Percentiles rank a stretch among this genome's conserved stretches.
These are phyloP conservation scores for Ogataea wickerhamii DNA, from an alignment of 805 yeast genomes.

Conservation along the genomic window DNA sequence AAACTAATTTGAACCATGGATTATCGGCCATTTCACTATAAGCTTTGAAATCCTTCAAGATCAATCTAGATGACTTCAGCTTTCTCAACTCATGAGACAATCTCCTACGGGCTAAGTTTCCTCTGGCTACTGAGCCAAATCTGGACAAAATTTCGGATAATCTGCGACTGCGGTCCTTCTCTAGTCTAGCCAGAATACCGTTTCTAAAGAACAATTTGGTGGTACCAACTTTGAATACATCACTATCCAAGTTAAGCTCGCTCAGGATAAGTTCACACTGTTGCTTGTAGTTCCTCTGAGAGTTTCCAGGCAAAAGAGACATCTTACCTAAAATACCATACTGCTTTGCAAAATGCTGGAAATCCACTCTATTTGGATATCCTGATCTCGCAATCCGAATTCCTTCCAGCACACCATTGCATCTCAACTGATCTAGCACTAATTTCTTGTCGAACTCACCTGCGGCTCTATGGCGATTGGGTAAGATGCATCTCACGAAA, in stretches of 20 bases:
- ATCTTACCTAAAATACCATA: constrained; percentile 66
- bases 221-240: constrained; percentile 62
- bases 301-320: constrained; percentile 32
- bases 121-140: constrained; percentile 66
- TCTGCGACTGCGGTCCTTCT: constrained; percentile 66
- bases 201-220: constrained; percentile 73
- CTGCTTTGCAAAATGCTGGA: constrained; percentile 72
- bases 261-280: constrained; percentile 67
- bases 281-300: constrained; percentile 46
- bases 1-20: constrained; percentile 78
- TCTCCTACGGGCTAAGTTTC: constrained; percentile 51
- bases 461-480: constrained; percentile 74
- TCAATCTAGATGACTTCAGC: constrained; percentile 64
- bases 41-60: constrained; percentile 57
- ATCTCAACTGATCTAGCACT: constrained; percentile 84
- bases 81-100: constrained; percentile 50
- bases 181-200: constrained; percentile 76
- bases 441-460: constrained; percentile 67
- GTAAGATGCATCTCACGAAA: constrained; percentile 93
- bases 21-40: constrained; percentile 48
- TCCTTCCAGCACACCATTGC: constrained; percentile 98
- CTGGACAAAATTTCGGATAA: constrained; percentile 51
- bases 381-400: constrained; percentile 96
- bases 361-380: constrained; percentile 86
- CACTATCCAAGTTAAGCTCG: constrained; percentile 55